Evolutionary conservation across 306 rosid species (phyloP), one percentile per base, ranked within the genome.

Genomic region (Dalbergia cultrata): DNA sequence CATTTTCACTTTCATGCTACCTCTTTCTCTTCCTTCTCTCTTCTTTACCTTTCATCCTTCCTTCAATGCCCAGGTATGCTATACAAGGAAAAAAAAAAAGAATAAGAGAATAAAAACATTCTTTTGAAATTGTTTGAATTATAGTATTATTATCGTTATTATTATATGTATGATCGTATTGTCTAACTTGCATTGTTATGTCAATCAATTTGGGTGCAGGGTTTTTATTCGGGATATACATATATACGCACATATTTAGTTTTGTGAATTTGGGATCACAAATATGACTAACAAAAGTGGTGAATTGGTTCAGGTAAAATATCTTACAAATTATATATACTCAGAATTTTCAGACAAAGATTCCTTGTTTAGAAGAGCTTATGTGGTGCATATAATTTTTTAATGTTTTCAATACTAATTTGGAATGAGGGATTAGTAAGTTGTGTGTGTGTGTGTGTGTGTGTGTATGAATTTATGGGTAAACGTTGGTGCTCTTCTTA

Each of bases 241-340:
- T 39, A 17, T 8, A 66, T 17, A 39, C 5, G 10, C 9, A 26
- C 3, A 85, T 67, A 44, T 43, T 0, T 74, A 86, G 64, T 85
- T 82, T 72, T 79, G 53, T 82, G 75, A 84, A 78, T 85, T 73
- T 74, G 83, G 88, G 82, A 86, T 86, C 85, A 77, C 75, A 80
- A 74, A 77, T 13, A 93, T 93, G 98, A 75, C 86, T 70, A 79
- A 74, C 81, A 86, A 80, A 72, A 90, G 49, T 74, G 78, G 81
- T 0, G 92, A 90, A 26, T 76, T 76, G 63, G 74, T 82, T 80
- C 92, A 91, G 94, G 97, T 91, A 72, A 62, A 57, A 60, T 59
- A 22, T 39, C 37, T 37, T 21, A 50, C 16, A 50, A 22, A 69
- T 70, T 9, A 0, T 49, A 39, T 35, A 43, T 7, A 11, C 45